These are phyloP conservation scores for Clavispora phyllophila DNA, from an alignment of 805 yeast genomes.

Conservation along the genomic window DNA sequence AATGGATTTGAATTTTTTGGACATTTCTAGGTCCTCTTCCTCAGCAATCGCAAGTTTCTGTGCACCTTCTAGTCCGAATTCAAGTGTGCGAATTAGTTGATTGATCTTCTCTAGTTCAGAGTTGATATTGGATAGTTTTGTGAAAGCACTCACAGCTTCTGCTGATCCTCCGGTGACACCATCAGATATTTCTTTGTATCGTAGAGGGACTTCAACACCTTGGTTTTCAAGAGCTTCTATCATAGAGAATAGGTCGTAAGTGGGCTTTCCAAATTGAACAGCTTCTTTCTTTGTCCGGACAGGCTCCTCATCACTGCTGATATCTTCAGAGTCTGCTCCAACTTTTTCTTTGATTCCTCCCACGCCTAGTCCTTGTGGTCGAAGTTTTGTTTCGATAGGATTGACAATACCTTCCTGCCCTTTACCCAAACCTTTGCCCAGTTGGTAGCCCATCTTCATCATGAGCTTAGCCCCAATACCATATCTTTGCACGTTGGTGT, in stretches of 20 bases:
- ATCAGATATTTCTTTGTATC: slow-evolving; percentile 32
- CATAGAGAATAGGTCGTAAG: slow-evolving; percentile 27
- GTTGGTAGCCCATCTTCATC: slow-evolving; percentile 80
- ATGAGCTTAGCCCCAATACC: slow-evolving; percentile 84
- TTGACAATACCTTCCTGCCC: slow-evolving; percentile 65
- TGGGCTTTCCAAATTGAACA: slow-evolving; percentile 6
- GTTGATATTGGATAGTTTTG: slow-evolving; percentile 12
- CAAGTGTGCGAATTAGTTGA: slow-evolving; percentile 1
- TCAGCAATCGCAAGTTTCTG: background rate
- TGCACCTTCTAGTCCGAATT: background rate
- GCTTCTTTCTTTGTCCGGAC: background rate
- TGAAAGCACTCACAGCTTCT: slow-evolving; percentile 11
- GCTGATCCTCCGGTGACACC: slow-evolving; percentile 1
- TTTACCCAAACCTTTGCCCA: slow-evolving; percentile 82
- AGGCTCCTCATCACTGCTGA: slow-evolving; percentile 19
- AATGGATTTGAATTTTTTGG: background rate
- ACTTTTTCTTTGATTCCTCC: slow-evolving; percentile 52
- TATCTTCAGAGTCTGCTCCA: slow-evolving; percentile 3
- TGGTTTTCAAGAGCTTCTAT: slow-evolving; percentile 31
- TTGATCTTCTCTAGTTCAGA: slow-evolving; percentile 13
- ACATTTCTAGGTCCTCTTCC: background rate
- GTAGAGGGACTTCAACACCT: slow-evolving; percentile 32
- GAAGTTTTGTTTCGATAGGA: slow-evolving; percentile 69
- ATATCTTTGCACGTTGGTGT: slow-evolving; percentile 31
- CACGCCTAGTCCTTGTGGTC: slow-evolving; percentile 69